phyloP scores from a whole-genome alignment of 2,329 filamentous ascomycete genomes.

The Colletotrichum sansevieriae region DNA sequence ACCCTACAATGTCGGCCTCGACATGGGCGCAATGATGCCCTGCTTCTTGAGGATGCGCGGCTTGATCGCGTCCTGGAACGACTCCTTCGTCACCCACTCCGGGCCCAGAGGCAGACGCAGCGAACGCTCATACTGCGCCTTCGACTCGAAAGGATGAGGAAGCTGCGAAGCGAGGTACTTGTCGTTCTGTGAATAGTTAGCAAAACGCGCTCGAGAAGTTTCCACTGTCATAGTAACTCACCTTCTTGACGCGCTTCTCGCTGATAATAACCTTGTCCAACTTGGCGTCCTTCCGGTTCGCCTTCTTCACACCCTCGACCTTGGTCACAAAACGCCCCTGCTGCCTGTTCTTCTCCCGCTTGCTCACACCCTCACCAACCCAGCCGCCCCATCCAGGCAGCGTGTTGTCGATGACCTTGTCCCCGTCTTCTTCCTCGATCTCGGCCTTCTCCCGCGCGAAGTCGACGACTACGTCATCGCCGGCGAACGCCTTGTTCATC shows the following conservation, averaged over 20 bases:
- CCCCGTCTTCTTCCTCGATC: conserved; percentile 80
- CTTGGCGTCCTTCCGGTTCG: conserved; percentile 85
- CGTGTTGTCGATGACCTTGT: conserved; percentile 85
- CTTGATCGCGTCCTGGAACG: conserved; percentile 90
- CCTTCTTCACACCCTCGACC: conserved; percentile 79
- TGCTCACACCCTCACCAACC: conserved; percentile 86
- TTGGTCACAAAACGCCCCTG: conserved; percentile 73
- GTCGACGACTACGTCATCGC: conserved; percentile 83
- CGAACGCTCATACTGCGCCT: conserved; percentile 90
- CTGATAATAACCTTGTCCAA: conserved; percentile 90
- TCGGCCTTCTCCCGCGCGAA: conserved; percentile 86
- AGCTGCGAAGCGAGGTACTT: conserved; percentile 88
- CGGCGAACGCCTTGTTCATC: conserved; percentile 87
- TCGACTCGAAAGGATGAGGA: conserved; percentile 90
- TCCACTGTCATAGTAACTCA: conserved; percentile 52
- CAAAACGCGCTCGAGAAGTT: neutral
- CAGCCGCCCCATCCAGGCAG: conserved; percentile 95
- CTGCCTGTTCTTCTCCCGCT: conserved; percentile 74
- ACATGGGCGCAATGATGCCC: conserved; percentile 89
- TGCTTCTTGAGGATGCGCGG: conserved; percentile 92
- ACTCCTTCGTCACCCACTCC: conserved; percentile 97
- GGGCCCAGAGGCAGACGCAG: conserved; percentile 88
- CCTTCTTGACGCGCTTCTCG: conserved; percentile 91
- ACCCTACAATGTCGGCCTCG: conserved; percentile 71
- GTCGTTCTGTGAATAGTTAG: conserved; percentile 70